Base-by-base conservation (phyloP, 2,329 filamentous ascomycete genomes). In the Cladosporium colombiae region DNA sequence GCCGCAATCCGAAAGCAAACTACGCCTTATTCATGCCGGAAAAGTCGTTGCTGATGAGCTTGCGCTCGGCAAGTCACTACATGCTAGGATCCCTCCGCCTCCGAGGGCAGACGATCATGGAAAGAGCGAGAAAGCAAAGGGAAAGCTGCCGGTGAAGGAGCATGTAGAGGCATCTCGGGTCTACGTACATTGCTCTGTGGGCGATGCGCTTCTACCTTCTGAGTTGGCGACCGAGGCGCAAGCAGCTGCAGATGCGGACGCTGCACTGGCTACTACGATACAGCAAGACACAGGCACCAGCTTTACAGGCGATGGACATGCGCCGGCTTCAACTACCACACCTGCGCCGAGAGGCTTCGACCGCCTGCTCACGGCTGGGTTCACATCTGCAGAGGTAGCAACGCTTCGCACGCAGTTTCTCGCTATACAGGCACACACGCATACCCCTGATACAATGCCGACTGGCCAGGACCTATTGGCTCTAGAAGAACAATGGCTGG, bases 171-270 rank as follows among this genome's bases (percentile, higher is more conserved):
- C 74, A 25, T 81, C 82, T 44, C 85, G 90, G 53, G 86, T 96
- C 73, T 97, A 96, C 77, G 89, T 98, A 68, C 96, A 96, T 81
- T 98, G 94, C 83, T 94, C 92, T 69, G 91, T 98, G 66, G 93
- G 93, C 64, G 85, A 88, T 76, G 82, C 86, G 29, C 84, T 98
- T 14, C 86, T 89, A 0, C 75, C 85, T 14, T 75, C 82, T 0
- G 92, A 97, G 66, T 85, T 98, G 25, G 84, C 83, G 1, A 84
- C 83, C 16, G 93, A 97, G 80, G 84, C 85, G 35, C 77, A 79
- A 3, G 70, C 74, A 25, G 81, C 71, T 27, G 71, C 73, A 31
- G 74, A 74, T 14, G 80, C 80, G 13, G 79, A 82, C 62, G 72
- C 72, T 4, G 74, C 77, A 40, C 71, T 78, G 56, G 40, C 56